Evolutionary conservation across 2,329 filamentous ascomycete genomes (phyloP), one percentile per base, ranked within the genome.

Genomic region (Colletotrichum nymphaeae): DNA sequence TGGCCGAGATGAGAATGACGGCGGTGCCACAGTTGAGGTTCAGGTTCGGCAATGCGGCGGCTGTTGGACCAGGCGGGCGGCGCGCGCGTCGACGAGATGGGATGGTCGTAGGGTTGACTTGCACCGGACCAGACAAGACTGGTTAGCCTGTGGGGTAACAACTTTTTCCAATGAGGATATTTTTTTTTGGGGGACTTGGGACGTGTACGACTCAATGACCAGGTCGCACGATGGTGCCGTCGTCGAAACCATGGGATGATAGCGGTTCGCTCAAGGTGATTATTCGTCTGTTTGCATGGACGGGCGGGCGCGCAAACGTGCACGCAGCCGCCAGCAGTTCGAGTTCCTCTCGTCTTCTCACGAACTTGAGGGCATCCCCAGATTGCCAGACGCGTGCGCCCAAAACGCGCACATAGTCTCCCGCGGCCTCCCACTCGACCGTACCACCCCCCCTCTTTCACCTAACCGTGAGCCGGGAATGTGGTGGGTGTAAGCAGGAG

Each of bases 201-300:
- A 66, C 71, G 67, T 70, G 67, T 73, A 55, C 67, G 55, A 73
- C 53, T 70, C 58, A 30, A 60, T 46, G 70, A 55, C 55, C 55
- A 73, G 70, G 70, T 30, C 70, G 46, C 60, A 70, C 30, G 67
- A 73, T 46, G 70, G 70, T 66, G 67, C 56, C 14, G 56, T 71
- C 67, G 35, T 71, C 49, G 56, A 71, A 70, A 73, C 28, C 56
- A 70, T 73, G 67, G 71, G 71, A 73, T 65, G 71, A 73, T 71
- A 63, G 71, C 32, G 24, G 67, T 73, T 65, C 67, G 56, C 46
- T 72, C 42, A 26, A 52, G 32, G 37, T 16, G 35, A 62, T 56
- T 57, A 65, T 57, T 60, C 67, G 67, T 73, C 66, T 73, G 66
- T 70, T 73, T 70, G 67, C 42, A 64, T 46, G 24, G 46, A 32